Conservation (phyloP, 805 yeast species). For the Ogataea populi-albae region DNA sequence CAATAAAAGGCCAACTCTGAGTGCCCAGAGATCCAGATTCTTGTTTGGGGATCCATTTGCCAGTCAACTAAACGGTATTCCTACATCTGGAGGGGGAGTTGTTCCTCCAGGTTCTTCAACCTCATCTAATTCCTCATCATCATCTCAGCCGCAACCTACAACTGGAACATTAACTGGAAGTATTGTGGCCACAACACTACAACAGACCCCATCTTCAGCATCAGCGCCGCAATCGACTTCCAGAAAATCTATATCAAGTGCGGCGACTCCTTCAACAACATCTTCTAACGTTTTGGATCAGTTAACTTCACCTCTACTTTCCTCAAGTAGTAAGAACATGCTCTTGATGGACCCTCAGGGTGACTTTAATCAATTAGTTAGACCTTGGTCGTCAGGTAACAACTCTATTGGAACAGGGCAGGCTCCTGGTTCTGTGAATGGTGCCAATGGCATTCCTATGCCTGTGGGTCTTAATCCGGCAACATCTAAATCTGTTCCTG, state of each 20-base stretch:
- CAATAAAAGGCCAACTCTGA: slow-evolving; percentile 50
- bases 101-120: slow-evolving; percentile 18
- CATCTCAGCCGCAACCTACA: slow-evolving; percentile 16
- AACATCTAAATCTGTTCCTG: slow-evolving; percentile 21
- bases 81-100: slow-evolving; percentile 6
- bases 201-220: slow-evolving; percentile 7
- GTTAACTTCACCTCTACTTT: slow-evolving; percentile 23
- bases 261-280: slow-evolving; percentile 35
- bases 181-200: slow-evolving; percentile 4
- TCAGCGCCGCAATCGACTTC: slow-evolving; percentile 2
- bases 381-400: slow-evolving; percentile 31
- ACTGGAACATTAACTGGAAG: slow-evolving; percentile 11
- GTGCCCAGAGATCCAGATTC: slow-evolving; percentile 63
- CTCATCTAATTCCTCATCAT: slow-evolving; percentile 10
- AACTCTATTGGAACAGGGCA: slow-evolving; percentile 7
- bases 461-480: slow-evolving; percentile 1
- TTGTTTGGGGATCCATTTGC: slow-evolving; percentile 63
- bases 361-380: slow-evolving; percentile 47
- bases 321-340: slow-evolving; percentile 40
- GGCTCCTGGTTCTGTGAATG: background rate
- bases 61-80: slow-evolving; percentile 8
- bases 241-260: slow-evolving; percentile 16
- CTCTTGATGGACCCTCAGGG: slow-evolving; percentile 44
- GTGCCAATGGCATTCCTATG: slow-evolving; percentile 1
- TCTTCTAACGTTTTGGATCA: slow-evolving; percentile 20